phyloP scores from a whole-genome alignment of 2,329 filamentous ascomycete species.

The Huntiella moniliformis region DNA sequence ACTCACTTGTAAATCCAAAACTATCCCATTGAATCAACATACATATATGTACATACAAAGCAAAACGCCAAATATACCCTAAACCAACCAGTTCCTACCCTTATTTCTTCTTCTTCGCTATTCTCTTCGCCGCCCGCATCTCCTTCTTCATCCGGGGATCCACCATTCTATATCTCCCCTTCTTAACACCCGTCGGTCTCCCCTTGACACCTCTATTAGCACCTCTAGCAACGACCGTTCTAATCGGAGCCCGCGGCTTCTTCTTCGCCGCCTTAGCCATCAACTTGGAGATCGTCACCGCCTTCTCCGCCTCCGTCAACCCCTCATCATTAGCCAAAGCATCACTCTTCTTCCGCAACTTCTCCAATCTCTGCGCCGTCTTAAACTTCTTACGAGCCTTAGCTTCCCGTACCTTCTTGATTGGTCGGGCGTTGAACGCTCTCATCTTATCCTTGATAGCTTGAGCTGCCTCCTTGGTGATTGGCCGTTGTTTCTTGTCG shows the following conservation, averaged over 20 bases:
- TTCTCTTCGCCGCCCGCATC: conserved; percentile 66
- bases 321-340: conserved; percentile 74
- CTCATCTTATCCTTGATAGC: conserved; percentile 91
- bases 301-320: conserved; percentile 92
- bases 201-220: conserved; percentile 71
- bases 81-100: conserved; percentile 12
- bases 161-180: conserved; percentile 95
- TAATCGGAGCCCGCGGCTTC: conserved; percentile 67
- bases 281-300: conserved; percentile 60
- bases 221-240: conserved; percentile 75
- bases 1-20: neutral
- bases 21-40: conserved; percentile 4
- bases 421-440: conserved; percentile 82
- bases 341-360: conserved; percentile 93
- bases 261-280: conserved; percentile 69
- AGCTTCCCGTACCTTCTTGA: conserved; percentile 97
- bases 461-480: conserved; percentile 69
- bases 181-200: conserved; percentile 63
- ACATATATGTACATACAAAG: conserved; percentile 11
- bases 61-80: conserved; percentile 8
- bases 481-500: conserved; percentile 71
- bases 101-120: conserved; percentile 49
- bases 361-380: conserved; percentile 76
- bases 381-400: conserved; percentile 96
- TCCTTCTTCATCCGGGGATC: conserved; percentile 95